Evolutionary conservation across 2,329 filamentous ascomycete genomes (phyloP), one percentile per base, ranked within the genome.

Genomic region (Aspergillus uvarum): DNA sequence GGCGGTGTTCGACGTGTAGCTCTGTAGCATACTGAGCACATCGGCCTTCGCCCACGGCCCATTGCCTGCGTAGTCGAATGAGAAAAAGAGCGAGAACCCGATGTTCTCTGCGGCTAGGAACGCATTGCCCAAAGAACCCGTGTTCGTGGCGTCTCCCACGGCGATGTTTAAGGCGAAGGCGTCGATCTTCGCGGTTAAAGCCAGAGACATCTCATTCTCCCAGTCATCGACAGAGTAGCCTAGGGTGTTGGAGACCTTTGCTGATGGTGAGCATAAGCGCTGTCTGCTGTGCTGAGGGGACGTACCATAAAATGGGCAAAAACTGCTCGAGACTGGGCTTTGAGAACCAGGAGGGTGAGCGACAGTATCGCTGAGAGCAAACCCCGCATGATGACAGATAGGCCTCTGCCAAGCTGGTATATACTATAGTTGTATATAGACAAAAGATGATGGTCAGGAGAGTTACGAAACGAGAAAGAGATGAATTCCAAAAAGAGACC

Each of bases 111-210:
- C 71, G 10, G 61, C 67, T 1, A 54, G 21, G 54, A 73, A 74
- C 3, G 68, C 69, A 16, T 47, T 67, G n/a, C 7, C 60, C 47
- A 8, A 74, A 51, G 1, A 66, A 52, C 2, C 32, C 26, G 68
- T 56, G n/a, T 67, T 70, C 47, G 52, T 31, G 51, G 56, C 26
- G 53, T 74, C 71, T 21, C 61, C 64, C 19, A 64, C 58, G 4
- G 69, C 75, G 52, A 77, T 76, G 51, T 76, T 79, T 19, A 79
- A 67, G 2, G 69, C 77, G 61, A 79, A 79, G 16, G 67, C 77
- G 59, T 79, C 76, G 49, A 79, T 76, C 19, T 70, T 62, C 1
- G 75, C 71, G 2, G 65, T 68, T 58, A 74, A 63, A 6, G 77
- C 77, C 1, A 71, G 59, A 4, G 48, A 50, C 4, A 79, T 77